These are phyloP conservation scores for Hordeum pubiflorum DNA, from an alignment of 202 grass and related monocot genomes.

Conservation along the genomic window DNA sequence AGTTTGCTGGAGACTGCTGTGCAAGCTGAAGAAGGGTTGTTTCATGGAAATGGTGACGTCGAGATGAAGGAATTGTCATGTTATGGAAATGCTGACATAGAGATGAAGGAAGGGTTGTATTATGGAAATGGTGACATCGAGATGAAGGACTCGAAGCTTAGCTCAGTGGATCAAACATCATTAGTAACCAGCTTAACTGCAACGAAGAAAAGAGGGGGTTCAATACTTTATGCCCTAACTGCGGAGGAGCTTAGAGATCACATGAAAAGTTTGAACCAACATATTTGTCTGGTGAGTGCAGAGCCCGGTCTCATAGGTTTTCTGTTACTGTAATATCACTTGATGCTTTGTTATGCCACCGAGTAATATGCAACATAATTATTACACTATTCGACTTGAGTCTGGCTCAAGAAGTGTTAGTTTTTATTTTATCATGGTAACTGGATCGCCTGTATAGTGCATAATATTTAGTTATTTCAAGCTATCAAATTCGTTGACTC, in stretches of 20 bases:
- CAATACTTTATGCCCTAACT: constrained; percentile 76
- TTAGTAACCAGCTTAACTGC: not conserved
- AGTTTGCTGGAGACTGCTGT: not conserved
- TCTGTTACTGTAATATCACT: constrained; percentile 13
- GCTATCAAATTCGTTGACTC: constrained; percentile 4
- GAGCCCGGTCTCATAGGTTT: constrained; percentile 9
- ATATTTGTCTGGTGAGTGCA: constrained; percentile 35
- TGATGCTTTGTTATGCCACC: not conserved
- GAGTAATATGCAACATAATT: constrained; percentile 1
- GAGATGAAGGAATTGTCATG: not conserved
- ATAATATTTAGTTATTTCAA: constrained; percentile 8
- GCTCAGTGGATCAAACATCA: constrained; percentile 29
- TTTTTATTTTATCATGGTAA: not conserved
- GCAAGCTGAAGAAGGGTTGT: constrained; percentile 22
- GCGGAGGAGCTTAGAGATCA: constrained; percentile 55
- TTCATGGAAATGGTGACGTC: constrained; percentile 7
- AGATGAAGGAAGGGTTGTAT: constrained; percentile 2
- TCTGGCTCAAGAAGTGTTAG: not conserved
- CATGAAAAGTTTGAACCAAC: constrained; percentile 59
- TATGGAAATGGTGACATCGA: constrained; percentile 15
- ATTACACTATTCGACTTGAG: not conserved
- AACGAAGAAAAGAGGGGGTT: constrained; percentile 44
- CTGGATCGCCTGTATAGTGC: not conserved
- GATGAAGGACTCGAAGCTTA: constrained; percentile 15
- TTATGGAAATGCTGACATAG: too few species aligned